Base-by-base conservation (phyloP, 129 eudicot genomes). In the Artemisia argyi region DNA sequence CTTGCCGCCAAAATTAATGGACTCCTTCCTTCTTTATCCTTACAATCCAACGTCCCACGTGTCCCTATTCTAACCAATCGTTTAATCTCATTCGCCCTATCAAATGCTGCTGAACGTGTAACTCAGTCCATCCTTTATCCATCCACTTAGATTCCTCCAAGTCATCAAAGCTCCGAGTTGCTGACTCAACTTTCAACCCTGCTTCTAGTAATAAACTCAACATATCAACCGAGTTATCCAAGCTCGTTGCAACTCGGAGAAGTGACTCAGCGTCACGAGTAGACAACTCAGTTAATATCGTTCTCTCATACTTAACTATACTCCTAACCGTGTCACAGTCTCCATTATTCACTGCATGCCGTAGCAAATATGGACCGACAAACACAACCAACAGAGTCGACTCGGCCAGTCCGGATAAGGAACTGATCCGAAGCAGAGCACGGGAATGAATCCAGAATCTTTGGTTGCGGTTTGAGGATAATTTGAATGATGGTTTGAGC, bases 391-490 rank as follows among this genome's bases (percentile, higher is more conserved):
- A 30, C 19, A 53, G 79, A 61, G 71, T 51, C 16, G 78, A 50
- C 51, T 54, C 78, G 56, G 83, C 26, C 74, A 85, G 85, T 53
- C 62, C 74, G 80, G 76, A 89, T 30, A 67, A 89, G 87, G 80
- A 89, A 89, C 0, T 80, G 78, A 80, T 86, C 96, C 44, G 87
- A 58, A 54, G 85, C 76, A n/a, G 85, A 89, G 49, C 87, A 80
- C 47, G 91, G 91, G 74, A 83, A 89, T 59, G 83, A 14, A 0
- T 83, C 12, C 18, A 89, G 96, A 18, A 82, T 64, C 11, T 83
- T 83, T 39, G 89, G 69, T 57, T 2, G 96, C 18, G 91, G 91
- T 42, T 73, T 83, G 75, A 89, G 91, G 73, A 89, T 80, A 73
- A 89, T 68, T 28, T 89, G 96, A 76, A 89, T 67, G 52, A 91